Evolutionary conservation across 495 filamentous ascomycete species (phyloP).

Genomic region (Penicillium waksmanii): DNA sequence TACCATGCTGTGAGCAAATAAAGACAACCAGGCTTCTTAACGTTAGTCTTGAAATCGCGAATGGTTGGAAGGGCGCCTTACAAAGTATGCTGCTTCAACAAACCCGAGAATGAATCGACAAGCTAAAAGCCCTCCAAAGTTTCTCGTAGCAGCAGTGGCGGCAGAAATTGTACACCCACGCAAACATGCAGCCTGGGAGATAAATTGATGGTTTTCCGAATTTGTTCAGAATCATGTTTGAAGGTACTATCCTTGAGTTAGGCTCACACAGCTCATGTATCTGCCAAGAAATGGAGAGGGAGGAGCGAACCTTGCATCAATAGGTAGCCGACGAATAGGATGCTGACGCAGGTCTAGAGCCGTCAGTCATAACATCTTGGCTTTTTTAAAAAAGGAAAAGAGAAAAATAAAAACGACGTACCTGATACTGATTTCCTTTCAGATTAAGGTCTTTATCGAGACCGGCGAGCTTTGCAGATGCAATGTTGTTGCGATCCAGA

Average conservation of each 20-base stretch:
- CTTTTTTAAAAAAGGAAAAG: no score
- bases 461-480: constrained; percentile 39
- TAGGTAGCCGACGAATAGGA: constrained; percentile 58
- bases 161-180: constrained; percentile 54
- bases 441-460: constrained; percentile 48
- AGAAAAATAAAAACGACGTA: background rate
- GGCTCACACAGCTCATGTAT: constrained; percentile 32
- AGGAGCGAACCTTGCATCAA: constrained; percentile 15
- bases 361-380: background rate
- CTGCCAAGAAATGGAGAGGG: constrained; percentile 22
- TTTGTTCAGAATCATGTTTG: constrained; percentile 60
- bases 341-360: constrained; percentile 52
- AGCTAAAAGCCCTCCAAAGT: constrained; percentile 44
- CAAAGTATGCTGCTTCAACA: constrained; percentile 55
- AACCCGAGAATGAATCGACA: constrained; percentile 45
- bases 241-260: constrained; percentile 49
- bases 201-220: constrained; percentile 32
- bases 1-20: constrained; percentile 52
- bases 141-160: constrained; percentile 45
- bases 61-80: background rate
- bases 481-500: constrained; percentile 50
- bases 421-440: constrained; percentile 44
- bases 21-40: constrained; percentile 39
- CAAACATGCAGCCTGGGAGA: constrained; percentile 46
- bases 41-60: background rate